Percentiles rank a stretch among this genome's conserved stretches.
Evolutionary conservation across 2,329 filamentous ascomycete species (phyloP).

Genomic region (Phaeosphaeria sp.): DNA sequence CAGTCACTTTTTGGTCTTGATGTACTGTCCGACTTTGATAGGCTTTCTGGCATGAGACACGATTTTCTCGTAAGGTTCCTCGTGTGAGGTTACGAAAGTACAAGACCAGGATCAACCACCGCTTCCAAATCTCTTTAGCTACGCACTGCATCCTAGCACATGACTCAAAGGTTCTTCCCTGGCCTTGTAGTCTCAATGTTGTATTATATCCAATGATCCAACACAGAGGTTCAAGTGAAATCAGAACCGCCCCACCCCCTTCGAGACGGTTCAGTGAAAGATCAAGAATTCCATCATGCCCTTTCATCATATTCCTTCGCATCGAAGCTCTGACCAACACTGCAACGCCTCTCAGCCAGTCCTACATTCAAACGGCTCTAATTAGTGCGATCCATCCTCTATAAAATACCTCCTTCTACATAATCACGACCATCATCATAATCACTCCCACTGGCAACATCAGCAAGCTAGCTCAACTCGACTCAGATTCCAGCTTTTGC

Average conservation of each 20-base stretch:
- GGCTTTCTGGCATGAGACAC: too few relatives aligned
- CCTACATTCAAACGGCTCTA: not conserved
- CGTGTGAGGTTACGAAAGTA: too few relatives aligned
- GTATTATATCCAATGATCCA: too few relatives aligned
- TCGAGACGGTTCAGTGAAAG: not conserved
- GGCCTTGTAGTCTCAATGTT: too few relatives aligned
- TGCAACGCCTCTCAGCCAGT: not conserved
- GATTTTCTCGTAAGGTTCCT: too few relatives aligned
- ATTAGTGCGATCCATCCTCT: not conserved
- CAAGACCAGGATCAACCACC: too few relatives aligned
- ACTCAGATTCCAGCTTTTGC: not conserved
- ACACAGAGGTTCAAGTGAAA: not conserved
- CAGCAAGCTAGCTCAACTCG: not conserved
- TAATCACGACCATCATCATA: not conserved
- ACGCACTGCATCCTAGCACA: too few relatives aligned
- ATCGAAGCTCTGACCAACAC: not conserved
- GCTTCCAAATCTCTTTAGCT: too few relatives aligned
- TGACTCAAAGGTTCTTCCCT: too few relatives aligned
- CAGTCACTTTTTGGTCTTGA: too few relatives aligned
- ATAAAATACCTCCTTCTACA: not conserved
- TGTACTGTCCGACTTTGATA: too few relatives aligned
- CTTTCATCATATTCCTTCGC: not conserved
- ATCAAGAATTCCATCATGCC: not conserved
- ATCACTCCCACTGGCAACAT: not conserved
- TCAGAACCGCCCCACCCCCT: not conserved